Percentiles rank a stretch among this genome's conserved stretches.
These are phyloP conservation scores for Willaertia magna DNA, from an alignment of 208 protist genomes.

Conservation along the genomic window DNA sequence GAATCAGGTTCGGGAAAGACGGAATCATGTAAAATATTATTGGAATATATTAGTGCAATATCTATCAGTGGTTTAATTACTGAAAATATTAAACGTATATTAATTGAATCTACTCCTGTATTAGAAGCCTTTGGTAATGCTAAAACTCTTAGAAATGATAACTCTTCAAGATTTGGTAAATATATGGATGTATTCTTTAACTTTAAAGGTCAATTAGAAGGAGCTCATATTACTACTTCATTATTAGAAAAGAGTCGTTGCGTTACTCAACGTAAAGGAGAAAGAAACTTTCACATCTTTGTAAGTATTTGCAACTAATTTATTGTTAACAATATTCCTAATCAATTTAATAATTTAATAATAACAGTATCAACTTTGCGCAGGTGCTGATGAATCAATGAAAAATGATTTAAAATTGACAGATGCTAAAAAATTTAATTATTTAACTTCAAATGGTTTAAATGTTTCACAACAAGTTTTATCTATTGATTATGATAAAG, in stretches of 20 bases:
- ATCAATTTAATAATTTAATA: too few relatives aligned
- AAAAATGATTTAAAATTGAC: background rate
- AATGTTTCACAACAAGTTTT: background rate
- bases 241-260: slow-evolving; percentile 59
- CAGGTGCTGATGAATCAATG: background rate
- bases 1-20: slow-evolving; percentile 44
- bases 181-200: slow-evolving; percentile 42
- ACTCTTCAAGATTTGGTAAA: slow-evolving; percentile 57
- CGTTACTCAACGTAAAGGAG: slow-evolving; percentile 39
- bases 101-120: slow-evolving; percentile 40
- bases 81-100: slow-evolving; percentile 35
- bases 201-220: slow-evolving; percentile 22
- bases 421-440: background rate
- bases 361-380: slow-evolving; percentile 11
- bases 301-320: slow-evolving; percentile 50
- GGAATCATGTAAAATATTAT: slow-evolving; percentile 40
- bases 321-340: background rate
- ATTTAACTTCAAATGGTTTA: background rate
- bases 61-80: slow-evolving; percentile 6
- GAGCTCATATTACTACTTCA: slow-evolving; percentile 29
- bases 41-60: slow-evolving; percentile 38
- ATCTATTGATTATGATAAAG: background rate
- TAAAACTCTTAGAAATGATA: slow-evolving; percentile 58
- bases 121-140: slow-evolving; percentile 66
- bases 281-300: slow-evolving; percentile 64